Evolutionary conservation across 495 filamentous ascomycete species (phyloP).

Genomic region (Platismatia glauca): DNA sequence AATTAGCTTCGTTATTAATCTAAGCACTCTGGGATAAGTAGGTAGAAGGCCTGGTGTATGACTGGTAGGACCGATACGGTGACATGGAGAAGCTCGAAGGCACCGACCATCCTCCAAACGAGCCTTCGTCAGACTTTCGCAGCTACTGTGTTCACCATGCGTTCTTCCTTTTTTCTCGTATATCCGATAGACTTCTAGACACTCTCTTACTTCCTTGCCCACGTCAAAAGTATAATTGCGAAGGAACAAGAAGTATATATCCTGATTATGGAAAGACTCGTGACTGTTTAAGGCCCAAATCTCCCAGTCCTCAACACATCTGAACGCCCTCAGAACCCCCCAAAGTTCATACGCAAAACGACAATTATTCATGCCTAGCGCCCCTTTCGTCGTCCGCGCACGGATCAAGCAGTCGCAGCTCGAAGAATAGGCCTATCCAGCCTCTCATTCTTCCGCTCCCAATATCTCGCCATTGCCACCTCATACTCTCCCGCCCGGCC

Average conservation of each 20-base stretch:
- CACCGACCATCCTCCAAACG: not conserved
- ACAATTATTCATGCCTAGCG: not conserved
- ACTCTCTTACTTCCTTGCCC: not conserved
- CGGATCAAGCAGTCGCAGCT: not conserved
- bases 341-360: not conserved
- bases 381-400: not conserved
- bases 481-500: slow-evolving; percentile 14
- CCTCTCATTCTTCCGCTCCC: not conserved
- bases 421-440: not conserved
- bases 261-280: not conserved
- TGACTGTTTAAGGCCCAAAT: not conserved
- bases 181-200: not conserved
- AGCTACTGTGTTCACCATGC: not conserved
- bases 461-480: slow-evolving; percentile 9
- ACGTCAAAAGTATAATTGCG: too few species aligned
- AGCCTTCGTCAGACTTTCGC: not conserved
- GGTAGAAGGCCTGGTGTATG: not conserved
- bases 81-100: too few species aligned
- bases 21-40: not conserved
- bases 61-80: too few species aligned
- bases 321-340: not conserved
- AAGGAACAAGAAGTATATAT: too few species aligned
- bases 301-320: not conserved
- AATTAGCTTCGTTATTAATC: not conserved
- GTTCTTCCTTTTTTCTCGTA: not conserved